Conservation (phyloP, 371 early-diverging fungal species). For the Syncephalis fuscata region DNA sequence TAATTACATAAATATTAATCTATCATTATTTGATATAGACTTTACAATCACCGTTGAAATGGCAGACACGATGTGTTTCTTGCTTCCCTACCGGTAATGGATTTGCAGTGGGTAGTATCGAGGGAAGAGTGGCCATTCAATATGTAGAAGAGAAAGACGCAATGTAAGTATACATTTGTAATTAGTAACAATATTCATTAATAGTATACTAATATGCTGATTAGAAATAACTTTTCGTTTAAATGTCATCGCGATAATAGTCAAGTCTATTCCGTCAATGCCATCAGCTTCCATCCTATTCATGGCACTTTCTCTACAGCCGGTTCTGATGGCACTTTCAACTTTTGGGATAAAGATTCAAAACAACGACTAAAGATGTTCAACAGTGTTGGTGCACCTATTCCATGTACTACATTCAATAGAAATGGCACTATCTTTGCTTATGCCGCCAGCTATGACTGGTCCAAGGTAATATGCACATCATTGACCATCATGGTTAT, state of each 20-base stretch:
- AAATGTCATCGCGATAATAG: slow-evolving; percentile 81
- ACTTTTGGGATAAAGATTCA: slow-evolving; percentile 92
- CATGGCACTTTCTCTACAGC: slow-evolving; percentile 84
- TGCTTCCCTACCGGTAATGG: slow-evolving; percentile 57
- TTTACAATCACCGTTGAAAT: slow-evolving; percentile 47
- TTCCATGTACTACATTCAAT: slow-evolving; percentile 71
- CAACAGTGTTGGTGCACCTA: slow-evolving; percentile 35
- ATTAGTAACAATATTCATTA: neutral
- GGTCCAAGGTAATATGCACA: slow-evolving; percentile 59
- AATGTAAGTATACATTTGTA: slow-evolving; percentile 23
- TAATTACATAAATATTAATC: neutral
- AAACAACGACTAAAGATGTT: slow-evolving; percentile 62
- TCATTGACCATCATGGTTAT: neutral
- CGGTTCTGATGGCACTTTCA: slow-evolving; percentile 83
- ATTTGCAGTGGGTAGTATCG: slow-evolving; percentile 80
- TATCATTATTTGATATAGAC: slow-evolving; percentile 8
- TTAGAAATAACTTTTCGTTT: slow-evolving; percentile 73
- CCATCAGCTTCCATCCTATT: slow-evolving; percentile 69
- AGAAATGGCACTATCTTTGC: slow-evolving; percentile 81
- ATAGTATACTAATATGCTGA: neutral
- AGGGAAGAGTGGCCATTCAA: slow-evolving; percentile 87
- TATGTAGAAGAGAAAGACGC: slow-evolving; percentile 69
- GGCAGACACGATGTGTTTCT: slow-evolving; percentile 49
- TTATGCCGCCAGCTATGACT: slow-evolving; percentile 92
- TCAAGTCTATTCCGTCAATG: slow-evolving; percentile 66